Conservation (phyloP, 805 yeast species). For the Pichia heedii region DNA sequence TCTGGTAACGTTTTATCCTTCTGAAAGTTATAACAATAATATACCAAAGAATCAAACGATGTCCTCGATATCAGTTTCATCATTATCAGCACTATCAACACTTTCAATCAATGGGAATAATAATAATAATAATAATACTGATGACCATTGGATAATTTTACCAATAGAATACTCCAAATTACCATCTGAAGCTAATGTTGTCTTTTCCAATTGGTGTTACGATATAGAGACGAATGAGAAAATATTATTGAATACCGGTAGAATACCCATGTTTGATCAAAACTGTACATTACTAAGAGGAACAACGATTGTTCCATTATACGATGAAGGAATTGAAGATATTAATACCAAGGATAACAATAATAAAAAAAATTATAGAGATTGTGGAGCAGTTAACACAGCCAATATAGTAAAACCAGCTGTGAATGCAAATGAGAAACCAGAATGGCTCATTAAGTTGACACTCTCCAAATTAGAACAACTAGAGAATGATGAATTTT, state of each 20-base stretch:
- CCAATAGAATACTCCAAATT: conserved; percentile 68
- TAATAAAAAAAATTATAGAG: background rate
- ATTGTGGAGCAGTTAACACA: background rate
- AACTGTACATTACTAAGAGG: conserved; percentile 62
- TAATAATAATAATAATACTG: background rate
- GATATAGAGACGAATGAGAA: conserved; percentile 38
- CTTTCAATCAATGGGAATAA: background rate
- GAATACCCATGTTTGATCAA: conserved; percentile 20
- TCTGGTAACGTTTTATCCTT: background rate
- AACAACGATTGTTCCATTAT: background rate
- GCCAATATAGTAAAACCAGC: background rate
- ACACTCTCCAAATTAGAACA: conserved; percentile 39
- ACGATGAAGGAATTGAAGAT: background rate
- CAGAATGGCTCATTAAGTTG: conserved; percentile 67
- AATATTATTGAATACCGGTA: conserved; percentile 55
- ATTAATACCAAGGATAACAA: background rate
- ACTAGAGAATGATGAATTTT: conserved; percentile 18
- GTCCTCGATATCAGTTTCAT: background rate
- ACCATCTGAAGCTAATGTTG: conserved; percentile 51
- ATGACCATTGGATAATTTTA: conserved; percentile 50
- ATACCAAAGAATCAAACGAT: background rate
- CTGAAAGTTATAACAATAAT: background rate
- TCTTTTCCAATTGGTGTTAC: conserved; percentile 61
- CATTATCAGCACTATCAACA: background rate
- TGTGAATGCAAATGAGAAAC: conserved; percentile 19